Evolutionary conservation across 495 filamentous ascomycete genomes (phyloP).

Genomic region (Penicillium subrubescens): DNA sequence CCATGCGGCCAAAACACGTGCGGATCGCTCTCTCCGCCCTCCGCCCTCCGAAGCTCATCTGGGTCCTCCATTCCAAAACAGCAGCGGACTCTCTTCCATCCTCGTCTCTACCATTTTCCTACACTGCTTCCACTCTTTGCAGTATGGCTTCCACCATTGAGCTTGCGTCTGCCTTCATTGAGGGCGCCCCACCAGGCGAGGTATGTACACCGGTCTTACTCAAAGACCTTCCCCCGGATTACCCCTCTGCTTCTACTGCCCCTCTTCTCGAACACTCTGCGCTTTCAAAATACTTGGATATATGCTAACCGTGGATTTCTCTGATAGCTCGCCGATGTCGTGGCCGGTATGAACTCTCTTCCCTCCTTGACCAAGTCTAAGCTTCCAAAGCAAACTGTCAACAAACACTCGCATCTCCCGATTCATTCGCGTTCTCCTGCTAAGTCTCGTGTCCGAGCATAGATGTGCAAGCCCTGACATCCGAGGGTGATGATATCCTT

Average conservation of each 20-base stretch:
- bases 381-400: not conserved
- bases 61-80: conserved; percentile 5
- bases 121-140: conserved; percentile 5
- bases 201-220: conserved; percentile 51
- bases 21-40: conserved; percentile 19
- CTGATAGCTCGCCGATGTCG: conserved; percentile 82
- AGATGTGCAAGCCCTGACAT: conserved; percentile 89
- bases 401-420: conserved; percentile 5
- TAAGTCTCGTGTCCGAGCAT: conserved; percentile 19
- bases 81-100: not conserved
- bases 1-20: conserved; percentile 23
- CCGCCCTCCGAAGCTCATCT: conserved; percentile 18
- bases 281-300: not conserved
- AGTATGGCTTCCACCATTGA: conserved; percentile 54
- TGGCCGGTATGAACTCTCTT: conserved; percentile 65
- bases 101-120: not conserved
- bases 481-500: conserved; percentile 67
- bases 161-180: conserved; percentile 82
- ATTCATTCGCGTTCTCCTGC: conserved; percentile 16
- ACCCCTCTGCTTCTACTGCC: not conserved
- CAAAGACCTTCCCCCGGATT: conserved; percentile 2
- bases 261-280: not conserved
- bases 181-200: conserved; percentile 96
- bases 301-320: conserved; percentile 4
- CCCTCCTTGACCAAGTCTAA: not conserved